Evolutionary conservation across 1,284 basidiomycete genomes (phyloP), one percentile per base, ranked within the genome.

Genomic region (Xerocomus minutiporus): DNA sequence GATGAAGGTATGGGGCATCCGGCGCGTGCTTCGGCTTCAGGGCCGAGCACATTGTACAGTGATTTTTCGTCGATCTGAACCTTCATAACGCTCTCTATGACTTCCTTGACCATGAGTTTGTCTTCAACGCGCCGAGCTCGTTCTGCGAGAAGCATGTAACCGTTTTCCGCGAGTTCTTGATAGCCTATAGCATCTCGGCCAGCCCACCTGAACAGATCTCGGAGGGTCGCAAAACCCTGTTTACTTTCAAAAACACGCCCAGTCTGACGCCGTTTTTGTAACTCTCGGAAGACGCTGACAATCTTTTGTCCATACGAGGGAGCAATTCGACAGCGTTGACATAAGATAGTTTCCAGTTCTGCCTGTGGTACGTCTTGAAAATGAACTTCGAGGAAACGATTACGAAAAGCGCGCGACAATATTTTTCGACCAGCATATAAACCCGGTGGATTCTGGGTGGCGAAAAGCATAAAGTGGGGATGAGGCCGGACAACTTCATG

Each of bases 191-290:
- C 91, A 55, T 91, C 89, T 54, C 97, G 79, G 13, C 86, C 86
- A 3, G 95, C 97, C 97, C 97, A 99, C 32, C 97, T 84, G 74
- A 99, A 99, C 11, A 99, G 76, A 69, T 99, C 97, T 56, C 97
- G 90, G 9, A 99, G 80, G 1, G 97, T 99, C 0, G 92, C 97
- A 66, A 98, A 99, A 1, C 93, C 91, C 44, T 96, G 88, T 70
- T 96, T 98, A 63, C 93, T 96, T 73, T 99, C 97, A 67, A 99
- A 99, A 39, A 99, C 90, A 20, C 96, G 83, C 35, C 88, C 83
- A 0, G 87, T 83, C 70, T 98, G 94, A 23, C 97, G 82, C 26
- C 93, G 86, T 62, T 91, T 91, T 69, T 97, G 94, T 8, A 99
- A 77, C 69, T 99, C 96, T 50, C 82, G 85, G 67, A 99, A 99